phyloP scores from a whole-genome alignment of 495 filamentous ascomycete genomes.

The Rhizodiscina lignyota region DNA sequence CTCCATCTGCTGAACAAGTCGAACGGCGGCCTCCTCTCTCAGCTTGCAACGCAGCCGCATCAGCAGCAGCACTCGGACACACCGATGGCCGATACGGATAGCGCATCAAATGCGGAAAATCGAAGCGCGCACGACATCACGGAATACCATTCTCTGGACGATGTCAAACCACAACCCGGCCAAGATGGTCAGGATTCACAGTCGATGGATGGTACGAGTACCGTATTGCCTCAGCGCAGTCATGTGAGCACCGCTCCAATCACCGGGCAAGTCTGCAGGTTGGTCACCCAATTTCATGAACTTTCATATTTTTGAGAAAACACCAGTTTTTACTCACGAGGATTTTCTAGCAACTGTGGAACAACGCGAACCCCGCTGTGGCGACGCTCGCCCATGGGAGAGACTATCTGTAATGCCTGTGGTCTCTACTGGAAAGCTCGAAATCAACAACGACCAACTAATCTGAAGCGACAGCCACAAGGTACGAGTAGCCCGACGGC shows the following conservation, averaged over 20 bases:
- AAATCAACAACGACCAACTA: slow-evolving; percentile 77
- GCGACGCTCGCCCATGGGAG: slow-evolving; percentile 81
- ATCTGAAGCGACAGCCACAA: slow-evolving; percentile 46
- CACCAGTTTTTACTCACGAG: too few species aligned
- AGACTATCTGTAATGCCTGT: slow-evolving; percentile 96
- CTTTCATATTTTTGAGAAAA: not conserved
- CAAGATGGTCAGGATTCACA: not conserved
- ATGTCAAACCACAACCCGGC: not conserved
- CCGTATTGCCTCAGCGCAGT: not conserved
- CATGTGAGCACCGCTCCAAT: slow-evolving; percentile 8
- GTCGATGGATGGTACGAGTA: not conserved
- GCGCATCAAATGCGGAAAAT: not conserved
- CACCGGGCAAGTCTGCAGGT: slow-evolving; percentile 13
- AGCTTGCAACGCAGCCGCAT: not conserved
- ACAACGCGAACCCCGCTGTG: slow-evolving; percentile 90
- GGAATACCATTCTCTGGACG: too few species aligned
- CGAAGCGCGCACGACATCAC: too few species aligned
- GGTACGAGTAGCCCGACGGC: not conserved
- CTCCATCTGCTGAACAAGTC: not conserved
- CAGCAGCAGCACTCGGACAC: not conserved
- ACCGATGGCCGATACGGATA: not conserved
- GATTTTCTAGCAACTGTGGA: slow-evolving; percentile 75
- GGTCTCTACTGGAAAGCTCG: slow-evolving; percentile 88
- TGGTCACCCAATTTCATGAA: not conserved
- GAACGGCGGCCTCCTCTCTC: not conserved